Evolutionary conservation across 2,329 filamentous ascomycete species (phyloP).

Genomic region (Graphiopsis chlorocephala): DNA sequence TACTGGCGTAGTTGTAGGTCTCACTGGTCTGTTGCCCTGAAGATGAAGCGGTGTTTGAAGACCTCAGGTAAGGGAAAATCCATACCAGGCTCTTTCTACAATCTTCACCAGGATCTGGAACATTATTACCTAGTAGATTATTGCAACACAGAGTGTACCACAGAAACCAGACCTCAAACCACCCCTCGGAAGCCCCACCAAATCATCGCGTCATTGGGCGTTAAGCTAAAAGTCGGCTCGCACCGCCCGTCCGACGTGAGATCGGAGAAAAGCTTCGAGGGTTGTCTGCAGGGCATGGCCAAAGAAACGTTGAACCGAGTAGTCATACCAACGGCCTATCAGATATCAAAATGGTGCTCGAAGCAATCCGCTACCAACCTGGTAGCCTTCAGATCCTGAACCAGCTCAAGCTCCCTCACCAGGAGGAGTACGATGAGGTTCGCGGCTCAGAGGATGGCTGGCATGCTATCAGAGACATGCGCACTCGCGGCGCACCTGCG

Average conservation of each 20-base stretch:
- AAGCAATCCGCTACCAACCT: conserved; percentile 73
- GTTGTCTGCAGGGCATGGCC: conserved; percentile 13
- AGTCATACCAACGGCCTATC: not conserved
- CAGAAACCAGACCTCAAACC: not conserved
- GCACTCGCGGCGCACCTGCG: conserved; percentile 77
- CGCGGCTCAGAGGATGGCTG: conserved; percentile 71
- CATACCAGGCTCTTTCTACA: not conserved
- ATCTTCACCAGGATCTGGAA: not conserved
- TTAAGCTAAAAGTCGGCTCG: not conserved
- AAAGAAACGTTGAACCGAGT: not conserved
- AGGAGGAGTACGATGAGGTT: conserved; percentile 73
- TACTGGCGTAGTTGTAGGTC: not conserved
- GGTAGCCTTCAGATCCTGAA: conserved; percentile 75
- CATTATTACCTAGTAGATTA: not conserved
- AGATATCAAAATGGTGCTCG: conserved; percentile 53
- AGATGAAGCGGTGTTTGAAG: not conserved
- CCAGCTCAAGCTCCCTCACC: conserved; percentile 77
- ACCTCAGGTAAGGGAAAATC: not conserved
- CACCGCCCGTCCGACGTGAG: conserved; percentile 4
- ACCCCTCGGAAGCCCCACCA: not conserved
- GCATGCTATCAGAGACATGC: conserved; percentile 79
- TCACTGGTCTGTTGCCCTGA: not conserved
- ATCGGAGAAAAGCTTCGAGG: conserved; percentile 9
- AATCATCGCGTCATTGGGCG: conserved; percentile 13
- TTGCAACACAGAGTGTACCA: too few relatives aligned